Evolutionary conservation across 169 alveolate species (phyloP).

Genomic region (Plasmodium relictum): DNA sequence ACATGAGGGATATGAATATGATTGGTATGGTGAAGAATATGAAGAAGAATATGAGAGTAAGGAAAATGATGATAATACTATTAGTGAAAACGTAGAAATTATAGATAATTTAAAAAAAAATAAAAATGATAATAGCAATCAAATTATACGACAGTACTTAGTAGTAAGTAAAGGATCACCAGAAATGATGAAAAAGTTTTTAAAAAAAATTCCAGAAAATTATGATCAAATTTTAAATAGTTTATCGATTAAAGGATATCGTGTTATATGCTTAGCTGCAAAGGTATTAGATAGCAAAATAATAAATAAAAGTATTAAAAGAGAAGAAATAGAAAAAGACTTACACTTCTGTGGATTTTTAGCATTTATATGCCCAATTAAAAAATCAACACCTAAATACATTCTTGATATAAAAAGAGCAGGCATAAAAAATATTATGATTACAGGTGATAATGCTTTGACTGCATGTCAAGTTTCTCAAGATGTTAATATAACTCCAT

Average conservation of each 20-base stretch:
- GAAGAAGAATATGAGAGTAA: conserved; percentile 26
- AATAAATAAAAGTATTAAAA: conserved; percentile 67
- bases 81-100: conserved; percentile 80
- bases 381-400: conserved; percentile 90
- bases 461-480: conserved; percentile 97
- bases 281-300: conserved; percentile 60
- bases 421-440: conserved; percentile 93
- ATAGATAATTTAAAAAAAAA: conserved; percentile 79
- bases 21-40: conserved; percentile 72
- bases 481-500: conserved; percentile 82
- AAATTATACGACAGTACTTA: conserved; percentile 46
- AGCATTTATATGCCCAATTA: conserved; percentile 96
- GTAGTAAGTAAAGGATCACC: conserved; percentile 97
- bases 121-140: conserved; percentile 52
- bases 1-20: conserved; percentile 65
- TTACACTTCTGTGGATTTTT: conserved; percentile 95
- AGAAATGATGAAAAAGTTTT: conserved; percentile 91
- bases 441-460: conserved; percentile 98
- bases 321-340: conserved; percentile 93
- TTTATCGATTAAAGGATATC: conserved; percentile 93
- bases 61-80: conserved; percentile 14
- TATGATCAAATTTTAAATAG: conserved; percentile 89
- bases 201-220: conserved; percentile 91
- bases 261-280: conserved; percentile 87
- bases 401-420: conserved; percentile 90